A percentile compares a stretch with the other conserved stretches of the same genome.
Conservation (phyloP, 208 protist genomes). For the Novymonas esmeraldas region DNA sequence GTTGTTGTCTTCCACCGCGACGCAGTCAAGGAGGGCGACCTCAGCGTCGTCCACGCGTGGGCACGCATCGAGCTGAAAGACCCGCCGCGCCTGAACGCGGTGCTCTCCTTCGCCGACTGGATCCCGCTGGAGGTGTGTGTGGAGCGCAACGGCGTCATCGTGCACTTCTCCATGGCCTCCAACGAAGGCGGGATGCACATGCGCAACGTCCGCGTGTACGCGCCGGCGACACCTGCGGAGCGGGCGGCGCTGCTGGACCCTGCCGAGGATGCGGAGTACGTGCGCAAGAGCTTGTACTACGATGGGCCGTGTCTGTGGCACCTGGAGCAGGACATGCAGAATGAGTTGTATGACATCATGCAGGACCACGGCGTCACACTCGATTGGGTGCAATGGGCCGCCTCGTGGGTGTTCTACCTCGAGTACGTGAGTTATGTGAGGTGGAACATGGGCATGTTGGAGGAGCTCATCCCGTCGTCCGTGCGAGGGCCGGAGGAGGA, state of each 20-base stretch:
- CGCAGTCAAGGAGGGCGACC: constrained; percentile 37
- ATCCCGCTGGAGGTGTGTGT: constrained; percentile 76
- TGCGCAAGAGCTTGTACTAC: constrained; percentile 73
- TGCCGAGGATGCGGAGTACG: constrained; percentile 53
- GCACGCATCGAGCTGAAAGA: constrained; percentile 59
- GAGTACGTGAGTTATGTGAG: constrained; percentile 72
- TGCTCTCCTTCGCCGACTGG: constrained; percentile 81
- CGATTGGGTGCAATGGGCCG: constrained; percentile 75
- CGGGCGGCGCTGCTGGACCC: constrained; percentile 28
- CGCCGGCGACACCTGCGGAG: constrained; percentile 16
- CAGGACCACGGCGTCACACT: constrained; percentile 80
- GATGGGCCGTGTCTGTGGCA: constrained; percentile 87
- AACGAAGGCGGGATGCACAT: constrained; percentile 87
- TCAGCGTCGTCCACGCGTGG: constrained; percentile 64
- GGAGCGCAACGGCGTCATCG: constrained; percentile 67
- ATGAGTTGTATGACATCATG: constrained; percentile 88
- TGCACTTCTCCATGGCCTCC: constrained; percentile 78
- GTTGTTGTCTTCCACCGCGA: constrained; percentile 48
- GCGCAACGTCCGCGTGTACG: constrained; percentile 87
- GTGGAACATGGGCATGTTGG: constrained; percentile 67
- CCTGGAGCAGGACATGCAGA: constrained; percentile 80
- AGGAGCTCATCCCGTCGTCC: constrained; percentile 62
- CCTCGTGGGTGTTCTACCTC: constrained; percentile 78
- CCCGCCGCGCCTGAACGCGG: constrained; percentile 57
- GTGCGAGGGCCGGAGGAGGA: constrained; percentile 65